Evolutionary conservation across 805 yeast genomes (phyloP), one percentile per base, ranked within the genome.

Genomic region (Cyberlindnera japonica): DNA sequence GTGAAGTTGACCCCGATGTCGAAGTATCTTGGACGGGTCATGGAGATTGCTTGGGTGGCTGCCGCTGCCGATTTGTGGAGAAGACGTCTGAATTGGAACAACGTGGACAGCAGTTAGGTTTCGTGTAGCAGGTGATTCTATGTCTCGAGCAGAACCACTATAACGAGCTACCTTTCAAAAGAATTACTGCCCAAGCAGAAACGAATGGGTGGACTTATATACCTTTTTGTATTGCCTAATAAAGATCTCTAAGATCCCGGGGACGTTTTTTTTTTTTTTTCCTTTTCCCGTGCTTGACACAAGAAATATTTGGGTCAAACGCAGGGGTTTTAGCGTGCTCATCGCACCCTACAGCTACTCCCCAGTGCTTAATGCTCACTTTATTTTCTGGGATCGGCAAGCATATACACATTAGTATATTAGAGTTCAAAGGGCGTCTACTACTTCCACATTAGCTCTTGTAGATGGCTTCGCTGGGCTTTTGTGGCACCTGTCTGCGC

Each of bases 1-100:
- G 96, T 83, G 55, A 91, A 71, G 58, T 91, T 91, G 52, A 88
- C 85, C 23, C 75, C 85, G 40, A 74, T 71, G 50, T 75, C 79
- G 35, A 55, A 54, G 45, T 54, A 57, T 18, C 41, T 49, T 11
- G 48, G 50, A 10, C 37, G 43, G 8, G 28, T 26, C 44, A 41
- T 41, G 22, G 21, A 33, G 20, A 28, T n/a, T 23, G 37, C 29
- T 11, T 16, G 15, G 14, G 12, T 30, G 19, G 20, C 12, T 26
- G 42, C 38, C 19, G 35, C 20, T 8, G 23, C 6, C 15, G 33
- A 21, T 7, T 5, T 21, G 25, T 24, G 29, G 20, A 37, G 20
- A 9, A 42, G 17, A 5, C 41, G 41, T 37, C 22, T 42, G 21
- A 37, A n/a, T 10, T 16, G 20, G 12, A 37, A 15, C 36, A 37